Base-by-base conservation (phyloP, 2,329 filamentous ascomycete species). In the Fusarium acutatum region DNA sequence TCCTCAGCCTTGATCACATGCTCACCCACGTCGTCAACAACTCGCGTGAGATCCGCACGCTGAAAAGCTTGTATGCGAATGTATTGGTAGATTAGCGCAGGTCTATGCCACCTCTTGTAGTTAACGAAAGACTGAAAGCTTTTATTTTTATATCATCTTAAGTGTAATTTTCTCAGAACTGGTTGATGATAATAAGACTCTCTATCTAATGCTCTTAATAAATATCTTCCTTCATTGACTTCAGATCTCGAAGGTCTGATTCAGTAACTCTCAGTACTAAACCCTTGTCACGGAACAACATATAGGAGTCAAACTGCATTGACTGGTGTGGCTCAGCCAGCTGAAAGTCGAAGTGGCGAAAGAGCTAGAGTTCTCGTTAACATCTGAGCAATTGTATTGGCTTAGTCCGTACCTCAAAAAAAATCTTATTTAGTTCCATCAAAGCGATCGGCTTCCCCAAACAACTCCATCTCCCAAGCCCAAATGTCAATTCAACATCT, bases 371-470 rank as follows among this genome's bases (percentile, higher is more conserved):
- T 10, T 49, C 12, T 50, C 6, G 6, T 50, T 10, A 50, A 30
- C 11, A 20, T 50, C 6, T 7, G 2, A 3, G 1, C 22, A 18
- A 32, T 7, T 32, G 0, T 8, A 24, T 32, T 3, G 0, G 15
- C 1, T 3, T 13, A n/a, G 15, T n/a, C 28, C 24, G 7, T 59
- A 59, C 56, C 56, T 59, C 56, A 5, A 59, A 59, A 26, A 59
- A 59, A 3, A 59, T 38, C 56, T 59, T 59, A 4, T 59, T 59
- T 4, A 59, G 20, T 5, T 59, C 56, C 43, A 59, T 28, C 6
- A 59, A 24, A 0, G 43, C 56, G 3, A 59, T 59, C 9, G 56
- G 56, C 22, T 59, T 59, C 2, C 56, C 56, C 22, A 59, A 13
- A 7, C 56, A 59, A 11, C 20, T 20, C 43, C 56, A 59, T 17